Evolutionary conservation across 345 rosid genomes (phyloP).

Genomic region (Moringa oleifera): DNA sequence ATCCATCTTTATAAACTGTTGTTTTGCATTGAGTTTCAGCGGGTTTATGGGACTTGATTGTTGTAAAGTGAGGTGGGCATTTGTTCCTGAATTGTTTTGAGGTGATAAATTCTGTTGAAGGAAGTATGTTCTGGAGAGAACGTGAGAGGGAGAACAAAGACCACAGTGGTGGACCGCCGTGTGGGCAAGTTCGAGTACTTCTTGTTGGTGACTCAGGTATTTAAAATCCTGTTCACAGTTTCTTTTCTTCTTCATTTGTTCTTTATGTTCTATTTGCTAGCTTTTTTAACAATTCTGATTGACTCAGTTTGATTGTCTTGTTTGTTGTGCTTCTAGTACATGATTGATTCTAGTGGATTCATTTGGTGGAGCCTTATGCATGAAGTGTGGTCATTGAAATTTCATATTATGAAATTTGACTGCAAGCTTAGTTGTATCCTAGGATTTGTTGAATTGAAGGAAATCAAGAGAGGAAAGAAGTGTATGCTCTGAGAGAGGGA

Average conservation of each 20-base stretch:
- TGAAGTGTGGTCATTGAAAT: too few relatives aligned
- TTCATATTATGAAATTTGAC: background rate
- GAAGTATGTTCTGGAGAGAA: conserved; percentile 83
- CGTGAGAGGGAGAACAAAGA: conserved; percentile 86
- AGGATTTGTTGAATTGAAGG: background rate
- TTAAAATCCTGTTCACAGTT: background rate
- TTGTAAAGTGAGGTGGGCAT: background rate
- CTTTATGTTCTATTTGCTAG: background rate
- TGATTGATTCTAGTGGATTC: background rate
- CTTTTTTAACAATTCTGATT: background rate
- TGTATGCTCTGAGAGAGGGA: too few relatives aligned
- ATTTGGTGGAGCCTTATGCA: background rate
- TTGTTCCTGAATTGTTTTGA: conserved; percentile 2
- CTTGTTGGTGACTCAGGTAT: conserved; percentile 97
- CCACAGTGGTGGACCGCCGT: conserved; percentile 64
- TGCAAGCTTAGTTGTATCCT: conserved; percentile 8
- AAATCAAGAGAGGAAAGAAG: background rate
- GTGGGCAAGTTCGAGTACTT: conserved; percentile 96
- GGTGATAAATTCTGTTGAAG: conserved; percentile 1
- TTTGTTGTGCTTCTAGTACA: background rate
- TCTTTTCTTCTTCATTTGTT: background rate
- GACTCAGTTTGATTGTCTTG: background rate
- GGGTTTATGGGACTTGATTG: conserved; percentile 27
- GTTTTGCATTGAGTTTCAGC: conserved; percentile 15
- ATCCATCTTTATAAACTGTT: conserved; percentile 22